These are phyloP conservation scores for Diplotaxis tenuifolia DNA, from an alignment of 345 rosid genomes.

Conservation along the genomic window DNA sequence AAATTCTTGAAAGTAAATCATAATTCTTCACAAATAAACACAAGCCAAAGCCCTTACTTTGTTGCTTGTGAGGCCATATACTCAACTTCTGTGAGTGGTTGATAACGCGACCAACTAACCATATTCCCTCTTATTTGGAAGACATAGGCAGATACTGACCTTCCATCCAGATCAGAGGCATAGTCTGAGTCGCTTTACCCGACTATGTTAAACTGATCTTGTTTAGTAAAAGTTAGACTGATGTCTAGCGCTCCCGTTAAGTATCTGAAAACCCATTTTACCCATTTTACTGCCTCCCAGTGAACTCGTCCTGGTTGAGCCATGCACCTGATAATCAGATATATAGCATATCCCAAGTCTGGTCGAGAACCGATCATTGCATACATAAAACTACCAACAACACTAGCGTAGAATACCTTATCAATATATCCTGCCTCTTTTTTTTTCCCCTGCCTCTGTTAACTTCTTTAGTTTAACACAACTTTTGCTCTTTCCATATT, in stretches of 20 bases:
- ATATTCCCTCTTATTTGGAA: no score
- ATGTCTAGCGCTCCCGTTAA: no score
- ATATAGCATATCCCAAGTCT: neutral
- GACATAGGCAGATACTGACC: no score
- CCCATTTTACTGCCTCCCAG: neutral
- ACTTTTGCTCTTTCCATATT: neutral
- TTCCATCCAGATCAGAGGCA: neutral
- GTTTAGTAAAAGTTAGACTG: no score
- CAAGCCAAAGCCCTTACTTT: no score
- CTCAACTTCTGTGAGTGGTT: no score
- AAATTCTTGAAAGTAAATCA: no score
- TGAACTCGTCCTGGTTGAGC: neutral
- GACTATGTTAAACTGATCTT: neutral
- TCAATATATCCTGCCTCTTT: neutral
- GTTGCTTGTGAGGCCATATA: no score
- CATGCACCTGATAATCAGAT: neutral
- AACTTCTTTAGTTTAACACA: neutral
- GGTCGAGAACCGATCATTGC: neutral
- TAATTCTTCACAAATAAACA: no score
- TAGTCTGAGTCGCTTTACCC: neutral
- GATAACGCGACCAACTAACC: no score
- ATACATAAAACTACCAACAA: neutral
- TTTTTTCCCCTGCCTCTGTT: neutral
- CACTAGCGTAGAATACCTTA: neutral
- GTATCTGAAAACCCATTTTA: neutral